Conservation (phyloP, 768 basidiomycete genomes). For the Naematelia encephala region DNA sequence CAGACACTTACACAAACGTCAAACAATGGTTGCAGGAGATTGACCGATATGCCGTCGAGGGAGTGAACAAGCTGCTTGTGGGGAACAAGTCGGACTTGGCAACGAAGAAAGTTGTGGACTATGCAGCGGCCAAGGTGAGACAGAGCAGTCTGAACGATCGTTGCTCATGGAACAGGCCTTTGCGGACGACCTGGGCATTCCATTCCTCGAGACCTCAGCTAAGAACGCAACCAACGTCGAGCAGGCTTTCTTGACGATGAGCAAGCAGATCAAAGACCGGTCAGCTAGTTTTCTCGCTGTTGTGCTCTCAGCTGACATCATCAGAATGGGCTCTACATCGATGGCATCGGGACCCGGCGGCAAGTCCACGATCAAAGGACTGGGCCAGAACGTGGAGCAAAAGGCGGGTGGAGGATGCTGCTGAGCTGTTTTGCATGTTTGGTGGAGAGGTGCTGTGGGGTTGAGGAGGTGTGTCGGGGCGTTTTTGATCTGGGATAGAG, state of each 20-base stretch:
- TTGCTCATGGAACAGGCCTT: slow-evolving; percentile 65
- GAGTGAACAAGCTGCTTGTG: slow-evolving; percentile 97
- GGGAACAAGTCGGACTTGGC: slow-evolving; percentile 99
- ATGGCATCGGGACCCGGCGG: slow-evolving; percentile 49
- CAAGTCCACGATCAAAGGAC: slow-evolving; percentile 48
- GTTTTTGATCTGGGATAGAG: not conserved
- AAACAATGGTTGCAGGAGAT: slow-evolving; percentile 98
- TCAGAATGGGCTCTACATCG: slow-evolving; percentile 48
- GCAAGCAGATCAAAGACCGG: slow-evolving; percentile 63
- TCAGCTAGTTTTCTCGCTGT: slow-evolving; percentile 42
- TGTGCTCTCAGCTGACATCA: not conserved
- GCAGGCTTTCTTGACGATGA: slow-evolving; percentile 96
- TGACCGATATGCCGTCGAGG: slow-evolving; percentile 97
- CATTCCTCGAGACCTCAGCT: slow-evolving; percentile 96
- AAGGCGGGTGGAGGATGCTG: slow-evolving; percentile 50
- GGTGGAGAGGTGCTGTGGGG: not conserved
- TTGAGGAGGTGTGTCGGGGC: not conserved
- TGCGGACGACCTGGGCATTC: slow-evolving; percentile 86
- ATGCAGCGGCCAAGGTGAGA: slow-evolving; percentile 45
- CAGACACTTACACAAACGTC: slow-evolving; percentile 58
- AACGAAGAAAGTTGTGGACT: slow-evolving; percentile 67
- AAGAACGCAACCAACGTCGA: slow-evolving; percentile 97
- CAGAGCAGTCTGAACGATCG: not conserved
- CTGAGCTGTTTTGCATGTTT: slow-evolving; percentile 13
- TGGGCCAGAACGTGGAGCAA: slow-evolving; percentile 49